phyloP scores from a whole-genome alignment of 495 filamentous ascomycete species.

The Annulohypoxylon nitens region DNA sequence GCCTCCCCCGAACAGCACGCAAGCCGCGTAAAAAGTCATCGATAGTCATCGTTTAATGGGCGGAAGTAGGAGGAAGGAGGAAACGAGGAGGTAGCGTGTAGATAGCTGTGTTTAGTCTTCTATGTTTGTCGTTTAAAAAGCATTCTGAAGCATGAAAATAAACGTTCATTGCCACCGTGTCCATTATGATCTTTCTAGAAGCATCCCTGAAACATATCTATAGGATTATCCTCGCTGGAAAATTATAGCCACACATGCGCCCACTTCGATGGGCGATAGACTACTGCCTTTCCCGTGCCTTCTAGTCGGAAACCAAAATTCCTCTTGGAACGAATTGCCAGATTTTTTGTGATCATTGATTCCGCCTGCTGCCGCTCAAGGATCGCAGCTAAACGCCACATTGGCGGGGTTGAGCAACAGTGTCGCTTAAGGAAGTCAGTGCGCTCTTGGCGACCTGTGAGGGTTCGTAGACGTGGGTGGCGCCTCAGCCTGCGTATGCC shows the following conservation, averaged over 20 bases:
- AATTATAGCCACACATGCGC: background rate
- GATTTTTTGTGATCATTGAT: background rate
- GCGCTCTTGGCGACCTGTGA: background rate
- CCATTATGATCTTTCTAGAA: background rate
- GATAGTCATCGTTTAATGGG: background rate
- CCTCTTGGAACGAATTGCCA: background rate
- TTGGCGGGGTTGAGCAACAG: background rate
- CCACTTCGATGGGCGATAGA: background rate
- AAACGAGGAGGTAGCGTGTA: background rate
- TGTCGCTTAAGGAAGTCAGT: slow-evolving; percentile 2
- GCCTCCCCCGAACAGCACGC: slow-evolving; percentile 25
- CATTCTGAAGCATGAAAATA: background rate
- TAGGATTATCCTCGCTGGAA: background rate
- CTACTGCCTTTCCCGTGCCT: background rate
- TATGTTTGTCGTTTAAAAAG: background rate
- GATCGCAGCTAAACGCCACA: background rate
- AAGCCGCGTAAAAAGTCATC: background rate
- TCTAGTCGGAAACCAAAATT: background rate
- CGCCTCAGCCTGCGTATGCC: background rate
- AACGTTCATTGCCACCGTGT: slow-evolving; percentile 1
- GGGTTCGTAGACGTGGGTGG: slow-evolving; percentile 2
- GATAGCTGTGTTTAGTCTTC: background rate
- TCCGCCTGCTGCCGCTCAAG: background rate
- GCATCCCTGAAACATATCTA: background rate
- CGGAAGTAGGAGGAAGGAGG: background rate